Evolutionary conservation across 768 basidiomycete genomes (phyloP).

Genomic region (Leccinum imitatum): DNA sequence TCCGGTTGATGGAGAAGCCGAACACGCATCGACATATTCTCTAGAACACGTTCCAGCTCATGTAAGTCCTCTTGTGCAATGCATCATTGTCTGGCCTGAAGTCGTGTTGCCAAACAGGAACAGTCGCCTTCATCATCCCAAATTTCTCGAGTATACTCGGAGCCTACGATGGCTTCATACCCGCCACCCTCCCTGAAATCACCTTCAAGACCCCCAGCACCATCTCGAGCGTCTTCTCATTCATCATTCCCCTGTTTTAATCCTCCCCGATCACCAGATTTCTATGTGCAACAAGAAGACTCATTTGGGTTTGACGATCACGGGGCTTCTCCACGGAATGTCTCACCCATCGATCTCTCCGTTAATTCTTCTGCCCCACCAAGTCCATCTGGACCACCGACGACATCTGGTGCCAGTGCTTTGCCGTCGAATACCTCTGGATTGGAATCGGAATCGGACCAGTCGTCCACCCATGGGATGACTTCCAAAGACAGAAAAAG

Average conservation of each 20-base stretch:
- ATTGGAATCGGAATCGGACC: slow-evolving; percentile 21
- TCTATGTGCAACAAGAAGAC: slow-evolving; percentile 17
- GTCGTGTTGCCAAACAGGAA: slow-evolving; percentile 7
- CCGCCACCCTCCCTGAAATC: slow-evolving; percentile 8
- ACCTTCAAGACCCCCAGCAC: neutral
- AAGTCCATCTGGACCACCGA: slow-evolving; percentile 17
- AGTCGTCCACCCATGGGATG: slow-evolving; percentile 17
- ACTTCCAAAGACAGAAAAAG: slow-evolving; percentile 35
- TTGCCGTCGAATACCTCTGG: slow-evolving; percentile 18
- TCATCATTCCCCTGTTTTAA: slow-evolving; percentile 5
- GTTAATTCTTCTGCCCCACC: slow-evolving; percentile 9
- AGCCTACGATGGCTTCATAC: slow-evolving; percentile 10
- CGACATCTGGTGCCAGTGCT: slow-evolving; percentile 20
- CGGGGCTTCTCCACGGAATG: slow-evolving; percentile 1
- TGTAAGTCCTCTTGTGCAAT: slow-evolving; percentile 15
- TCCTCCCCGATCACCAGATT: slow-evolving; percentile 12
- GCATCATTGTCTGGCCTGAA: neutral
- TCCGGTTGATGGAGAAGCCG: slow-evolving; percentile 16
- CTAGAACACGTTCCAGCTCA: neutral
- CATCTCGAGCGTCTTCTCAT: slow-evolving; percentile 13
- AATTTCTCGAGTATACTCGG: slow-evolving; percentile 12
- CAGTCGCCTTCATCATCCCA: slow-evolving; percentile 1
- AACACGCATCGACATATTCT: neutral
- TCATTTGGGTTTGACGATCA: slow-evolving; percentile 11
- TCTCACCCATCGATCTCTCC: slow-evolving; percentile 6